Evolutionary conservation across 2,329 filamentous ascomycete genomes (phyloP), one percentile per base, ranked within the genome.

Genomic region (Blastomyces parvus): DNA sequence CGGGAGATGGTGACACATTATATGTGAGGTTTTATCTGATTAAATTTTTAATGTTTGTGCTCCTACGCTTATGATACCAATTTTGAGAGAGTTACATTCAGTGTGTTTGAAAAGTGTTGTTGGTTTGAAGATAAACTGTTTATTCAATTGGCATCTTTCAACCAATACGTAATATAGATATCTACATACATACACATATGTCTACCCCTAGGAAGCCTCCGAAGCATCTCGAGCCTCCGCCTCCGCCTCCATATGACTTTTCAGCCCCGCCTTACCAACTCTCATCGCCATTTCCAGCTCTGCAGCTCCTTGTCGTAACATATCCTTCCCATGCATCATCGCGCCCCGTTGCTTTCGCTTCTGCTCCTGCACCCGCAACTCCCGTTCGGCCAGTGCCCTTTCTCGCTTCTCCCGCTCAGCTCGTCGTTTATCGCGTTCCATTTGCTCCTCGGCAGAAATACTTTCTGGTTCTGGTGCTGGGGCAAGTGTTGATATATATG

Each of bases 251-350:
- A 79, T 70, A 65, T 79, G 72, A 58, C 74, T 74, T n/a, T 70
- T 71, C n/a, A 79, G 63, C 3, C 77, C 77, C 59, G 75, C 74
- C 63, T 76, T 79, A 19, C 74, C 71, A 27, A 79, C 66, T 46
- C 67, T 73, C 77, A 80, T 76, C 25, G 78, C 78, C 64, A 75
- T 73, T 65, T 78, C 73, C 57, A 80, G 70, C 64, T 80, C 77
- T 8, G 72, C 75, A 65, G 78, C 76, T 17, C 75, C 77, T 68
- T 79, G 77, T 61, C 71, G 70, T 42, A 80, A 67, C 61, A 79
- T 72, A 66, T 74, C 70, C 64, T 75, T 79, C 27, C 77, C 73
- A 61, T 76, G 76, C 42, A 73, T 64, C 56, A 79, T 69, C 40
- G 77, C 76, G 19, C 75, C 70, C 62, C 69, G 71, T 59, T 77